Evolutionary conservation across 192 early-diverging fungal species (phyloP).

Genomic region (Paraglomus brasilianum): DNA sequence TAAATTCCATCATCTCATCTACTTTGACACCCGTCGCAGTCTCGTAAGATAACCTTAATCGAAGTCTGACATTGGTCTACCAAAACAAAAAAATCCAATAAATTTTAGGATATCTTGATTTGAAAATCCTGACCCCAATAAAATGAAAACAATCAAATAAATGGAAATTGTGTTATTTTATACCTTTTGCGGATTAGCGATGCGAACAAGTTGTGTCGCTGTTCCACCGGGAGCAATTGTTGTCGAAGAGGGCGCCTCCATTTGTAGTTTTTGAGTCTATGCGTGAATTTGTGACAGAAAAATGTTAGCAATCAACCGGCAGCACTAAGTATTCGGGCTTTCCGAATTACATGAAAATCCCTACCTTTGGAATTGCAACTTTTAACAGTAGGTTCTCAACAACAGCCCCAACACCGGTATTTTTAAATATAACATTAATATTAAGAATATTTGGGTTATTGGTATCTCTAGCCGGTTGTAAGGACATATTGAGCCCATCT

Average conservation of each 20-base stretch:
- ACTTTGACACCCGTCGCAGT: slow-evolving; percentile 46
- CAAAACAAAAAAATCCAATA: neutral
- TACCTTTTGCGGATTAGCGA: slow-evolving; percentile 82
- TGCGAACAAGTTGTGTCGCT: slow-evolving; percentile 78
- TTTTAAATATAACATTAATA: slow-evolving; percentile 70
- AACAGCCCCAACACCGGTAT: slow-evolving; percentile 50
- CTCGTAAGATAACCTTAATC: slow-evolving; percentile 54
- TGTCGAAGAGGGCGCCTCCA: slow-evolving; percentile 75
- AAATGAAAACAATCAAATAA: neutral
- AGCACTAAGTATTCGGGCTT: neutral
- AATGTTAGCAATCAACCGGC: neutral
- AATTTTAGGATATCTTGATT: neutral
- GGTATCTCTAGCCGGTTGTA: slow-evolving; percentile 71
- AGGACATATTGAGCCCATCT: slow-evolving; percentile 73
- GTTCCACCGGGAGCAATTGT: slow-evolving; percentile 55
- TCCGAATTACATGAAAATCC: neutral
- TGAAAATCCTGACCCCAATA: neutral
- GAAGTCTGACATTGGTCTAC: slow-evolving; percentile 56
- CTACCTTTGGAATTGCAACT: slow-evolving; percentile 87
- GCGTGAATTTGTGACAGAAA: slow-evolving; percentile 18
- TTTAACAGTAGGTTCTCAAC: slow-evolving; percentile 75
- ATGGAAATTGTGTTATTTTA: neutral
- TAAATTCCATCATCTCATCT: slow-evolving; percentile 56
- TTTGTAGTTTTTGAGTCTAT: slow-evolving; percentile 78
- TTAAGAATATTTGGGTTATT: slow-evolving; percentile 58